phyloP scores from a whole-genome alignment of 2,329 filamentous ascomycete genomes.

The Eutypa lata region DNA sequence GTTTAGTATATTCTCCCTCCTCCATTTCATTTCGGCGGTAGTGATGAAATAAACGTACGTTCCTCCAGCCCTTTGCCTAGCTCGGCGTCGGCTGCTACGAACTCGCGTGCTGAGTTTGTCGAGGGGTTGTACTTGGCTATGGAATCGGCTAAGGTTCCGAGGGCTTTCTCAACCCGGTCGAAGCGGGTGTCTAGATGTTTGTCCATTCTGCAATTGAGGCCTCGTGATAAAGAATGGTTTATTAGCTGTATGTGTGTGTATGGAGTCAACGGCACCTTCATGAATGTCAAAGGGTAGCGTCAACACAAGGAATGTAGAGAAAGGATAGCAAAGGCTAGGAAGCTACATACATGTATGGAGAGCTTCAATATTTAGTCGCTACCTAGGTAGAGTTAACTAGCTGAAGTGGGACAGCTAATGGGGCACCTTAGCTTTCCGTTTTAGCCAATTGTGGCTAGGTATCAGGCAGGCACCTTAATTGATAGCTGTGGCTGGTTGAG shows the following conservation, averaged over 20 bases:
- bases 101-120: slow-evolving; percentile 61
- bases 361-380: not conserved
- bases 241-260: too few species aligned
- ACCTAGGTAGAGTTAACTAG: not conserved
- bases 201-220: slow-evolving; percentile 48
- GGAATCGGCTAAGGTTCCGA: slow-evolving; percentile 71
- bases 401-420: not conserved
- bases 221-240: too few species aligned
- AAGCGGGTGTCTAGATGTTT: slow-evolving; percentile 60
- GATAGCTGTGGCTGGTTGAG: not conserved
- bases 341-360: not conserved
- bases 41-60: slow-evolving; percentile 40
- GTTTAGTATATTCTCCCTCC: slow-evolving; percentile 3
- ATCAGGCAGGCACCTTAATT: too few species aligned
- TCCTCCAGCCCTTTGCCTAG: slow-evolving; percentile 64
- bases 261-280: too few species aligned
- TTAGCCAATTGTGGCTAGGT: too few species aligned
- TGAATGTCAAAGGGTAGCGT: not conserved
- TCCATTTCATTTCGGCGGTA: not conserved
- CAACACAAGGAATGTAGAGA: not conserved
- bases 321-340: not conserved
- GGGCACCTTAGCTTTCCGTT: too few species aligned
- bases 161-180: slow-evolving; percentile 62
- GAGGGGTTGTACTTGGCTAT: slow-evolving; percentile 81
- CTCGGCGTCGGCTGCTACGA: slow-evolving; percentile 67